phyloP scores from a whole-genome alignment of 1,139 yeast genomes.

The Nakaseomyces sp. region DNA sequence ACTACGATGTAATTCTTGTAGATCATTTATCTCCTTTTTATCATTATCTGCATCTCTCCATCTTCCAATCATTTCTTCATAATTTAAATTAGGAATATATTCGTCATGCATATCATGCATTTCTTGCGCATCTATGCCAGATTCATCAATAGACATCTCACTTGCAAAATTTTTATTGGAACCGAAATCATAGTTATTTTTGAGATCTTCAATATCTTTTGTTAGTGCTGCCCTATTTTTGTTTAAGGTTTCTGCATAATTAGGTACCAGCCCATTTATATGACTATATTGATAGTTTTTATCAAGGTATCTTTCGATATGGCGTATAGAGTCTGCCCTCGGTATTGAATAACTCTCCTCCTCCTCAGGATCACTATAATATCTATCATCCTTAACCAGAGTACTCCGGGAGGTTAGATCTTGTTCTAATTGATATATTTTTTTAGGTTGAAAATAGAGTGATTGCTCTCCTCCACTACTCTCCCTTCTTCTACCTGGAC shows the following conservation, averaged over 20 bases:
- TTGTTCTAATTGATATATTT: slow-evolving; percentile 14
- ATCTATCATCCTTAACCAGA: slow-evolving; percentile 30
- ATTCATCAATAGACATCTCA: slow-evolving; percentile 3
- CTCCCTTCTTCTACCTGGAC: slow-evolving; percentile 7
- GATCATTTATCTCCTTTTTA: background rate
- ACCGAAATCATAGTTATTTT: background rate
- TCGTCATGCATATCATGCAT: slow-evolving; percentile 56
- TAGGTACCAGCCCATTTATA: slow-evolving; percentile 3
- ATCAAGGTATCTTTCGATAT: background rate
- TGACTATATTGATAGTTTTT: slow-evolving; percentile 3
- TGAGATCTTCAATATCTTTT: background rate
- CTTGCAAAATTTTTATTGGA: slow-evolving; percentile 33
- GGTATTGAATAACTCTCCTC: background rate
- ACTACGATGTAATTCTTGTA: background rate
- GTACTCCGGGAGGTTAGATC: slow-evolving; percentile 16
- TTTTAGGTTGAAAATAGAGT: slow-evolving; percentile 19
- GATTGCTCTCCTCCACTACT: slow-evolving; percentile 8
- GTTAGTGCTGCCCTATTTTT: background rate
- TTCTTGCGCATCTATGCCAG: background rate
- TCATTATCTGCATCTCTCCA: slow-evolving; percentile 22
- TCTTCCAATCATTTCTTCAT: slow-evolving; percentile 29
- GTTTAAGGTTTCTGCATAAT: background rate
- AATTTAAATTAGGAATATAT: slow-evolving; percentile 60
- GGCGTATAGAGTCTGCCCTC: background rate
- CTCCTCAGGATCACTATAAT: background rate